Percentiles rank a stretch among this genome's conserved stretches.
phyloP scores from a whole-genome alignment of 2,329 filamentous ascomycete species.

The Atkinsonella texensis region DNA sequence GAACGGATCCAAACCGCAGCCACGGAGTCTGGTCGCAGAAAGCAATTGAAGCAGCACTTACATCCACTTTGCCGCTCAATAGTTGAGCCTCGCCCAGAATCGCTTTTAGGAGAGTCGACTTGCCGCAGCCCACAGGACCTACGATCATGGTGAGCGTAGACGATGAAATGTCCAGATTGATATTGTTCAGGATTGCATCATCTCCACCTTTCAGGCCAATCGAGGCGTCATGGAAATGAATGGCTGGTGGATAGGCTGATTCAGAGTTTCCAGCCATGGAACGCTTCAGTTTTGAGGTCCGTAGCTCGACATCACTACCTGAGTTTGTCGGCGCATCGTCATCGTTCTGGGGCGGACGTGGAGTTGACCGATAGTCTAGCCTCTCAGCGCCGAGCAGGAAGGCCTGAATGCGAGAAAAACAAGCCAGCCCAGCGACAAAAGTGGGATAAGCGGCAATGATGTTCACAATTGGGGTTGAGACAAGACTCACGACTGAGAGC shows the following conservation, averaged over 20 bases:
- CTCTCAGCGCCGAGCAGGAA: slow-evolving; percentile 16
- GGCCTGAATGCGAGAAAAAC: slow-evolving; percentile 22
- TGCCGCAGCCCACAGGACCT: slow-evolving; percentile 17
- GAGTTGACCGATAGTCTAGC: background rate
- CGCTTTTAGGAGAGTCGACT: slow-evolving; percentile 20
- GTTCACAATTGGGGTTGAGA: slow-evolving; percentile 18
- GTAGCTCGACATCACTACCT: background rate
- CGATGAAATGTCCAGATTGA: background rate
- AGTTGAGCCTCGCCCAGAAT: slow-evolving; percentile 18
- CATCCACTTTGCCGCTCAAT: slow-evolving; percentile 8
- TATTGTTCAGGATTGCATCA: background rate
- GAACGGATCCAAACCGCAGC: slow-evolving; percentile 12
- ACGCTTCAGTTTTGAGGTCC: no score
- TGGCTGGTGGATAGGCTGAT: no score
- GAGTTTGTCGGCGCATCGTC: background rate
- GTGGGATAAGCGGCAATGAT: slow-evolving; percentile 22
- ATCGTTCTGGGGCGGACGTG: background rate
- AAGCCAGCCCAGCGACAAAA: slow-evolving; percentile 20
- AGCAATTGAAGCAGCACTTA: slow-evolving; percentile 10
- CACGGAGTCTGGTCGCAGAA: slow-evolving; percentile 21
- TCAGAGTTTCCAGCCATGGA: no score
- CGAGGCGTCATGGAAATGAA: no score
- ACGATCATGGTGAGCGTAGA: slow-evolving; percentile 14
- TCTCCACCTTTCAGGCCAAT: no score
- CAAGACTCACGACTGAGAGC: slow-evolving; percentile 22